Evolutionary conservation across 306 rosid genomes (phyloP).

Genomic region (Pueraria montana): DNA sequence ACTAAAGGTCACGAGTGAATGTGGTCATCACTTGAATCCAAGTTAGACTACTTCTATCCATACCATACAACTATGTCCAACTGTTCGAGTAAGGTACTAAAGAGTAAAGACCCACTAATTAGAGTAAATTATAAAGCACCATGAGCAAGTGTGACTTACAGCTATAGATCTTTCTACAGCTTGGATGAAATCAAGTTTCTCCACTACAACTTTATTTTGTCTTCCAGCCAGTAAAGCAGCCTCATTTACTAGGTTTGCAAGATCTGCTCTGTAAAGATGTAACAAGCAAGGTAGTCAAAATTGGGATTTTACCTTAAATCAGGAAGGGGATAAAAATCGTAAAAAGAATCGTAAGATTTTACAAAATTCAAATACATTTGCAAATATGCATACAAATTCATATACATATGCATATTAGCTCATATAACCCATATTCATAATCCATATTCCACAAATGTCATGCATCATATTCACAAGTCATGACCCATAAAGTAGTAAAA

Average conservation of each 20-base stretch:
- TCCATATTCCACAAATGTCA: neutral
- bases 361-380: neutral
- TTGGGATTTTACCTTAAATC: neutral
- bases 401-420: neutral
- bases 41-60: constrained; percentile 4
- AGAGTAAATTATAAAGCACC: constrained; percentile 15
- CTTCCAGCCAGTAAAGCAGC: constrained; percentile 98
- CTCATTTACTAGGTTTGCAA: constrained; percentile 96
- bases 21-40: neutral
- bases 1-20: neutral
- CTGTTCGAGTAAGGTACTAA: neutral
- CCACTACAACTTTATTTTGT: constrained; percentile 82
- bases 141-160: constrained; percentile 61
- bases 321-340: neutral
- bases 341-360: neutral
- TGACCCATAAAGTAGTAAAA: neutral
- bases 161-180: constrained; percentile 98
- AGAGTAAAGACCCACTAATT: constrained; percentile 7
- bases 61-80: neutral
- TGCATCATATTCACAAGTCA: neutral
- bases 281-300: constrained; percentile 2
- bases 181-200: constrained; percentile 84
- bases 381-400: neutral
- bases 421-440: neutral
- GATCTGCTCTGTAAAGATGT: constrained; percentile 81